Base-by-base conservation (phyloP, 2,329 filamentous ascomycete species). In the Herpotrichia juniperi region DNA sequence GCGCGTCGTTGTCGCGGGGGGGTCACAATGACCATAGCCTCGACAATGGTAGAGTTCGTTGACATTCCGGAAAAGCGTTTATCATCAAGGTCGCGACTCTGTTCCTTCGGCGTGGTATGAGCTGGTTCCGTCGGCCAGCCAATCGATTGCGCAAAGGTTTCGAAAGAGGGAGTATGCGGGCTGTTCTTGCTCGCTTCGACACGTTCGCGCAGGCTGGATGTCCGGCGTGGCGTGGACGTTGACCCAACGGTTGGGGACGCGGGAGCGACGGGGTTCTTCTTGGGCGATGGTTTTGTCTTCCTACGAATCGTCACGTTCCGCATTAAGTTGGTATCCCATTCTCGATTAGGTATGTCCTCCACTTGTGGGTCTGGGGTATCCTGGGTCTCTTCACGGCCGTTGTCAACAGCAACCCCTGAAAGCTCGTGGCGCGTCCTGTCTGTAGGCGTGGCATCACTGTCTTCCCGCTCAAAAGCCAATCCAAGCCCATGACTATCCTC, bases 21-120 rank as follows among this genome's bases (percentile, higher is more conserved):
- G 14, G 76, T 76, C 16, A 81, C 75, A 39, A 84, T 76, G 25
- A 85, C 81, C 62, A 82, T 75, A 11, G 80, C 83, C 69, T 83
- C 75, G 7, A 77, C 81, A 14, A 85, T 74, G 0, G 81, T 83
- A 5, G 83, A 85, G 10, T 78, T 75, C 19, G 77, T 77, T 2
- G 83, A 85, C 2, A 78, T 68, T 14, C 67, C 76, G 12, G 83
- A 85, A 17, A 78, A 69, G 37, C 82, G 76, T 56, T 75, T 75
- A 31, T 63, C 63, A 30, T 71, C 68, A 9, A 60, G 55, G 28
- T 74, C 71, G 42, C 57, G 63, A 17, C 69, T 51, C 31, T 60
- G 59, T 2, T 47, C 46, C 14, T 56, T 66, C 48, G 48, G 61
- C 44, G 45, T 64, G 46, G 40, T 66, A 55, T 54, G 72, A 58